These are phyloP conservation scores for Venustampulla echinocandica DNA, from an alignment of 495 filamentous ascomycete genomes.

Conservation along the genomic window DNA sequence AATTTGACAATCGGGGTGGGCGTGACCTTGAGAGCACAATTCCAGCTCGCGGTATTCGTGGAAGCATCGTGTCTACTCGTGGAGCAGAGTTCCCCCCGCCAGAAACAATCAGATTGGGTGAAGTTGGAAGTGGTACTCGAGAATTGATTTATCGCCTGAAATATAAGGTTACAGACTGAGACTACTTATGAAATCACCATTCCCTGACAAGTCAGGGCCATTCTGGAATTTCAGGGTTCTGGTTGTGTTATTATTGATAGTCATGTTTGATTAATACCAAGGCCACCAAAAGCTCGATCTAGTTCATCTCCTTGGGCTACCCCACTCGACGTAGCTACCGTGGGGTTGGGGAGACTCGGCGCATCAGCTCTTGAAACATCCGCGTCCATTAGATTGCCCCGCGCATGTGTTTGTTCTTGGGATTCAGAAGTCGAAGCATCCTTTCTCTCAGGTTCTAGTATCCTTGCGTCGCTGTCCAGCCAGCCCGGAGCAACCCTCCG, in stretches of 20 bases:
- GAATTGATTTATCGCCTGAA: no score
- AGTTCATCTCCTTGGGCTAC: slow-evolving; percentile 62
- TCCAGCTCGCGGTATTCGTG: slow-evolving; percentile 16
- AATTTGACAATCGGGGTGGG: slow-evolving; percentile 13
- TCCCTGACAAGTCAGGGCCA: no score
- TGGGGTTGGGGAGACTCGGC: slow-evolving; percentile 14
- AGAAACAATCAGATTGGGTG: neutral
- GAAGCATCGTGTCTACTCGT: slow-evolving; percentile 23
- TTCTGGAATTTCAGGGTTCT: neutral
- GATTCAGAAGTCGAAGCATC: neutral
- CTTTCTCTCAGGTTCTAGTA: slow-evolving; percentile 65
- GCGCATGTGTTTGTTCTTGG: slow-evolving; percentile 19
- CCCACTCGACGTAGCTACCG: slow-evolving; percentile 26
- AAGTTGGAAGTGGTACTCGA: no score
- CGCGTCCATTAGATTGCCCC: slow-evolving; percentile 26
- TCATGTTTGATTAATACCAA: slow-evolving; percentile 32
- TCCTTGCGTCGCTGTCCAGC: slow-evolving; percentile 78
- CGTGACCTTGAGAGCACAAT: slow-evolving; percentile 10
- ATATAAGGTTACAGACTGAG: no score
- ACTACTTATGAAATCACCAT: no score
- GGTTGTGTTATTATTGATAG: neutral
- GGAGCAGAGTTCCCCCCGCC: neutral
- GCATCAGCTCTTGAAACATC: slow-evolving; percentile 40
- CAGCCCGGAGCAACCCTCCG: slow-evolving; percentile 84
- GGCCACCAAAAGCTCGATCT: slow-evolving; percentile 78